A percentile compares a stretch with the other conserved stretches of the same genome.
phyloP scores from a whole-genome alignment of 169 alveolate species.

The Plasmodium inui region DNA sequence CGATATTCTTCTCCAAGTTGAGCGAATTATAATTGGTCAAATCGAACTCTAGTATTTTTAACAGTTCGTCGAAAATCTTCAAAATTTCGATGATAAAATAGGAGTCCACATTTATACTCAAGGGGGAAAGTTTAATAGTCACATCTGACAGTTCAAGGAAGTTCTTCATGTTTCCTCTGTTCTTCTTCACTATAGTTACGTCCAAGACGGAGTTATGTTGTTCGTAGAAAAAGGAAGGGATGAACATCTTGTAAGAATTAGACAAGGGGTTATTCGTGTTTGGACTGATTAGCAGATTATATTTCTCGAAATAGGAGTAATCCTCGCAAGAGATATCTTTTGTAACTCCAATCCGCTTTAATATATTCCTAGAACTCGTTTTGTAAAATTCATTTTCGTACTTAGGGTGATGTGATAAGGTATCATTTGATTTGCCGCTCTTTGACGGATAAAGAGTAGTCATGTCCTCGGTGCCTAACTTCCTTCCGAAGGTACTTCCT shows the following conservation, averaged over 20 bases:
- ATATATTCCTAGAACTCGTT: conserved; percentile 10
- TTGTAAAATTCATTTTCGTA: conserved; percentile 28
- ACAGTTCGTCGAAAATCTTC: conserved; percentile 56
- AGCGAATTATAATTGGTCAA: conserved; percentile 64
- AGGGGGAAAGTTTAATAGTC: conserved; percentile 37
- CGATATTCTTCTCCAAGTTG: conserved; percentile 71
- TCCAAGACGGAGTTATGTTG: conserved; percentile 47
- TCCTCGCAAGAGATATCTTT: conserved; percentile 1
- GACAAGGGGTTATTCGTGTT: conserved; percentile 43
- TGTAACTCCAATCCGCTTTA: neutral
- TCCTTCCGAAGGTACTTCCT: neutral
- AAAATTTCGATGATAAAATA: conserved; percentile 74
- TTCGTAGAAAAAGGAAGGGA: conserved; percentile 47
- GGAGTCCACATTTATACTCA: conserved; percentile 73
- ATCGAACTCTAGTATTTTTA: conserved; percentile 67
- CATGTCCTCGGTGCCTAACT: neutral
- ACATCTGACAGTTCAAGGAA: conserved; percentile 70
- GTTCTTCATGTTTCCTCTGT: conserved; percentile 75
- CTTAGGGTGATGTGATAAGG: neutral
- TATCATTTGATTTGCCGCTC: neutral
- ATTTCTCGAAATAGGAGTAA: conserved; percentile 33
- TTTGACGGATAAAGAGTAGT: neutral
- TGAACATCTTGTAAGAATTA: conserved; percentile 41
- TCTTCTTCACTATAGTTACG: conserved; percentile 33
- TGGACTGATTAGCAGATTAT: conserved; percentile 20